Evolutionary conservation across 2,329 filamentous ascomycete species (phyloP), one percentile per base, ranked within the genome.

Genomic region (Neofusicoccum sp.): DNA sequence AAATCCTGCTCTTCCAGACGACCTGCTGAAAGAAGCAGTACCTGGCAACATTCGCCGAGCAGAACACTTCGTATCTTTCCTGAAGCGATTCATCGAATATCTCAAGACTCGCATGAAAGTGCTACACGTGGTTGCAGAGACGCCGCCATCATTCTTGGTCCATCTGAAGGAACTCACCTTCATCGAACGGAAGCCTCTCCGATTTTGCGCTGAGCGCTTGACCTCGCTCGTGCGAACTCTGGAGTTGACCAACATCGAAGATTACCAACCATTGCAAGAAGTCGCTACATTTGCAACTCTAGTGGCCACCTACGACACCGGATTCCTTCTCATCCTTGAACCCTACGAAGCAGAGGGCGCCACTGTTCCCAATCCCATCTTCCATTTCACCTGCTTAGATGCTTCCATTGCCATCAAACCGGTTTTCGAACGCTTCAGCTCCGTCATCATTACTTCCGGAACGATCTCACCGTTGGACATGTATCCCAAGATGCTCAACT

Each of bases 41-140:
- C 95, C 95, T 0, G 96, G 95, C 30, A 99, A 99, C 68, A 99
- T 99, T 65, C 84, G 95, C 63, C 84, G 95, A 76, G 95, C 95
- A 4, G 95, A 99, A 70, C 95, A 99, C 72, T 99, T 99, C 71
- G 87, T 96, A 12, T 86, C 92, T 0, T 99, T 99, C 73, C 77
- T 99, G 61, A 96, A 96, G 73, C 85, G 95, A 63, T 99, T 99
- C 72, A 95, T 99, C 66, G 96, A 99, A 74, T 99, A 99, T 70
- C 82, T 99, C 54, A 97, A 92, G 82, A 98, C 93, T 1, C 86
- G 96, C 62, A 98, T 99, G 95, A 98, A 96, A 80, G 93, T 98
- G 12, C 87, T 95, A 4, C 92, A 97, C 71, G 93, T 96, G 65
- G 97, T 98, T 65, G 97, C 95, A 6, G 95, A 99, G 75, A 99